Percentiles rank a stretch among this genome's conserved stretches.
Conservation (phyloP, 2,329 filamentous ascomycete genomes). For the Exophiala xenobiotica region DNA sequence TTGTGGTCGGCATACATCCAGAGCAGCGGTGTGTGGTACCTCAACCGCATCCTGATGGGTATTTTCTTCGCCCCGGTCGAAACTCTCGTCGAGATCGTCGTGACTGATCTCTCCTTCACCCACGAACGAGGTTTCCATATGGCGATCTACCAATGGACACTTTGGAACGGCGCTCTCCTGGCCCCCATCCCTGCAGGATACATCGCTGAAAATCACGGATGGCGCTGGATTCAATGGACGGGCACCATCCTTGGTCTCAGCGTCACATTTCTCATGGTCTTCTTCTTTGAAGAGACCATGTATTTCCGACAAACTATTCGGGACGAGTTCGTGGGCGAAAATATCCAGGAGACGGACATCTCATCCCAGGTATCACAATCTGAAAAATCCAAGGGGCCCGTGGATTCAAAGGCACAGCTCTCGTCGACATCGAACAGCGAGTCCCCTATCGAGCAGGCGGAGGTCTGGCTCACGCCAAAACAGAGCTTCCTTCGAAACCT, state of each 20-base stretch:
- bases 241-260: slow-evolving; percentile 13
- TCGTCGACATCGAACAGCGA: too few relatives aligned
- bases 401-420: too few relatives aligned
- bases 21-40: slow-evolving; percentile 48
- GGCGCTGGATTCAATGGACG: slow-evolving; percentile 20
- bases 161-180: slow-evolving; percentile 12
- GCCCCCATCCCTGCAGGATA: slow-evolving; percentile 38
- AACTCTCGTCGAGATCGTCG: slow-evolving; percentile 46
- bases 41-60: slow-evolving; percentile 47
- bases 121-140: slow-evolving; percentile 23
- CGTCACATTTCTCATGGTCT: slow-evolving; percentile 17
- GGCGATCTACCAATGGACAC: slow-evolving; percentile 17
- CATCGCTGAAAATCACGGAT: slow-evolving; percentile 17
- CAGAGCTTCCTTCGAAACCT: too few relatives aligned
- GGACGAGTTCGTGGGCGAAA: background rate
- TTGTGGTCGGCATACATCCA: slow-evolving; percentile 47
- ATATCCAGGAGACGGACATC: background rate
- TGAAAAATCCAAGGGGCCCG: slow-evolving; percentile 1
- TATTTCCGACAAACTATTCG: slow-evolving; percentile 3
- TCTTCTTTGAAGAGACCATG: slow-evolving; percentile 27
- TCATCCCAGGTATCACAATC: background rate
- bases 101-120: slow-evolving; percentile 37
- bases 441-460: too few relatives aligned
- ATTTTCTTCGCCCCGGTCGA: slow-evolving; percentile 50
- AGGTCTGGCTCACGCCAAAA: too few relatives aligned